These are phyloP conservation scores for Erodium maritimum DNA, from an alignment of 345 rosid genomes.

Conservation along the genomic window DNA sequence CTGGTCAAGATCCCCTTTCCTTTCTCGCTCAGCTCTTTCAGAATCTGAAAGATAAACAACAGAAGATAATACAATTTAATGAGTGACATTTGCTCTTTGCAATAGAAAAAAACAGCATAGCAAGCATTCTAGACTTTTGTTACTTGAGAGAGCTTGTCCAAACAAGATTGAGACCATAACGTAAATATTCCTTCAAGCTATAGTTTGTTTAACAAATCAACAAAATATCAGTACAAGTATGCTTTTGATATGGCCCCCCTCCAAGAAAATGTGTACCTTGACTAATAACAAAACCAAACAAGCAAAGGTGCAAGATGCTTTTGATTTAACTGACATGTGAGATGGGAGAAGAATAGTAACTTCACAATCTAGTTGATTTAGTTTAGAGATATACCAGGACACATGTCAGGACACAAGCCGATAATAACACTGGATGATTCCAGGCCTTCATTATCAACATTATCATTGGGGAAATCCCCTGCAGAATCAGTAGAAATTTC, in stretches of 20 bases:
- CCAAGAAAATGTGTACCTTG: neutral
- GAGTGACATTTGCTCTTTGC: neutral
- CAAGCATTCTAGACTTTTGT: neutral
- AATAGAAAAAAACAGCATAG: neutral
- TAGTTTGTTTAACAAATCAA: too few relatives aligned
- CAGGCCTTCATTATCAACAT: constrained; percentile 36
- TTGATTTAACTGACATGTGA: neutral
- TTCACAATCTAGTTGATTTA: constrained; percentile 9
- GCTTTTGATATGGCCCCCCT: neutral
- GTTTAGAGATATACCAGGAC: constrained; percentile 58
- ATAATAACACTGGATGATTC: constrained; percentile 45
- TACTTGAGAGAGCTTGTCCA: too few relatives aligned
- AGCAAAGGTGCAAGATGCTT: neutral
- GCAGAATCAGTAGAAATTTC: constrained; percentile 21
- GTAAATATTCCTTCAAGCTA: too few relatives aligned
- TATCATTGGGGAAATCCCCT: constrained; percentile 25
- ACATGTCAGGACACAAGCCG: constrained; percentile 85
- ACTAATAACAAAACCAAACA: neutral
- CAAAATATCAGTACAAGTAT: neutral
- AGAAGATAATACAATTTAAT: neutral
- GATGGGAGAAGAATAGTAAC: neutral
- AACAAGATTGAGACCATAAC: too few relatives aligned
- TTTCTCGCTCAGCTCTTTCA: constrained; percentile 85
- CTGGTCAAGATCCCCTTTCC: constrained; percentile 95
- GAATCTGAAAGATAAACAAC: constrained; percentile 38